A percentile compares a stretch with the other conserved stretches of the same genome.
phyloP scores from a whole-genome alignment of 805 yeast genomes.

The Cyberlindnera subsufficiens region DNA sequence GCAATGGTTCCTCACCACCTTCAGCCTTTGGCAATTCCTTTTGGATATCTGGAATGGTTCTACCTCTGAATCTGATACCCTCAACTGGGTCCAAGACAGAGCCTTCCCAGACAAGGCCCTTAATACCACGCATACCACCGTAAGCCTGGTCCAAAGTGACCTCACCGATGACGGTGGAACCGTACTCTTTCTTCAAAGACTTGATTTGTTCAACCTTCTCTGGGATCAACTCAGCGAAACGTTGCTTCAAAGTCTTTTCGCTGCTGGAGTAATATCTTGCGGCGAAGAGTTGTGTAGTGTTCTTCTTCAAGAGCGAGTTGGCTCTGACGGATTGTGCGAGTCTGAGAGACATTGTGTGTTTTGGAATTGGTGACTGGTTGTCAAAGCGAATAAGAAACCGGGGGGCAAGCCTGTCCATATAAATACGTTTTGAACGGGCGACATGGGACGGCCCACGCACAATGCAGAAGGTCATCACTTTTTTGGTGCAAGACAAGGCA shows the following conservation, averaged over 20 bases:
- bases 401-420: conserved; percentile 1
- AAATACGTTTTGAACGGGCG: neutral
- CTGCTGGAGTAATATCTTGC: conserved; percentile 22
- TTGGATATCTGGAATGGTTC: conserved; percentile 76
- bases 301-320: conserved; percentile 8
- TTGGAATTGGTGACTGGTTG: neutral
- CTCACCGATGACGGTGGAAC: conserved; percentile 67
- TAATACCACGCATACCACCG: conserved; percentile 90
- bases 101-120: conserved; percentile 85
- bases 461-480: conserved; percentile 4
- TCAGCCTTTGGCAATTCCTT: conserved; percentile 69
- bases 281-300: conserved; percentile 10
- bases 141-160: conserved; percentile 74
- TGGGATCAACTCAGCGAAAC: conserved; percentile 89
- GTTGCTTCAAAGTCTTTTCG: conserved; percentile 79
- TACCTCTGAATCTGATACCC: conserved; percentile 83
- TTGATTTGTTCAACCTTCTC: conserved; percentile 86
- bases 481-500: neutral
- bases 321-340: conserved; percentile 12
- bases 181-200: conserved; percentile 82
- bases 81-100: conserved; percentile 79
- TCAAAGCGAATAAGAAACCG: neutral
- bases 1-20: conserved; percentile 59
- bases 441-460: neutral
- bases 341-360: conserved; percentile 12